phyloP scores from a whole-genome alignment of 1,139 yeast species.

The Blastobotrys buckinghamii region DNA sequence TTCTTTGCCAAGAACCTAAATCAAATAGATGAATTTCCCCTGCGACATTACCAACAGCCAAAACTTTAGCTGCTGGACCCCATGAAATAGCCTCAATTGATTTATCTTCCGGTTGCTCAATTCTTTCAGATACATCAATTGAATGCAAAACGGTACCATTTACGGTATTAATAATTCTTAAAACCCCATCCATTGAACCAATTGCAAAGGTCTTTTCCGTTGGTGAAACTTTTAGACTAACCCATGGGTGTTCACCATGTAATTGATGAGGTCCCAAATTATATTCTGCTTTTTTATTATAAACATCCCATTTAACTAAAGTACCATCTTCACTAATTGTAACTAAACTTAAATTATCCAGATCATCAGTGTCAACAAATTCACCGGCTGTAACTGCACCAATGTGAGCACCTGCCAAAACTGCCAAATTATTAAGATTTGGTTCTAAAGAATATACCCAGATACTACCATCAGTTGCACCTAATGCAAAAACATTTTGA shows the following conservation, averaged over 20 bases:
- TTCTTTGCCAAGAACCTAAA: conserved; percentile 77
- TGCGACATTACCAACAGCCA: conserved; percentile 85
- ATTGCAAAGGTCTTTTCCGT: conserved; percentile 45
- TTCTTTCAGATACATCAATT: conserved; percentile 47
- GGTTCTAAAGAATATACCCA: conserved; percentile 83
- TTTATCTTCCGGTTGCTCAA: conserved; percentile 45
- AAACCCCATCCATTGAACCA: conserved; percentile 84
- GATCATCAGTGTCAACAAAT: conserved; percentile 58
- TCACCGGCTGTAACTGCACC: conserved; percentile 60
- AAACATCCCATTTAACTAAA: conserved; percentile 85
- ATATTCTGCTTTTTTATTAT: conserved; percentile 56
- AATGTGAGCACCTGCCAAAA: conserved; percentile 57
- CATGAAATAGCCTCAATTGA: conserved; percentile 84
- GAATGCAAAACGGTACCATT: conserved; percentile 64
- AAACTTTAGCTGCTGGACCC: conserved; percentile 56
- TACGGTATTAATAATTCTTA: conserved; percentile 67
- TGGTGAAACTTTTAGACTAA: conserved; percentile 54
- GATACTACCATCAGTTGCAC: conserved; percentile 87
- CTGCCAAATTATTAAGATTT: conserved; percentile 56
- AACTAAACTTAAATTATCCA: conserved; percentile 56
- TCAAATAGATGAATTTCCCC: conserved; percentile 83
- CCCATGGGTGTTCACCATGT: conserved; percentile 82
- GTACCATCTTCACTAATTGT: conserved; percentile 88
- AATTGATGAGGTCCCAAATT: conserved; percentile 57
- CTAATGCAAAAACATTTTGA: conserved; percentile 73